Conservation (phyloP, 164 flowering plant genomes). For the Stephania cephalantha region DNA sequence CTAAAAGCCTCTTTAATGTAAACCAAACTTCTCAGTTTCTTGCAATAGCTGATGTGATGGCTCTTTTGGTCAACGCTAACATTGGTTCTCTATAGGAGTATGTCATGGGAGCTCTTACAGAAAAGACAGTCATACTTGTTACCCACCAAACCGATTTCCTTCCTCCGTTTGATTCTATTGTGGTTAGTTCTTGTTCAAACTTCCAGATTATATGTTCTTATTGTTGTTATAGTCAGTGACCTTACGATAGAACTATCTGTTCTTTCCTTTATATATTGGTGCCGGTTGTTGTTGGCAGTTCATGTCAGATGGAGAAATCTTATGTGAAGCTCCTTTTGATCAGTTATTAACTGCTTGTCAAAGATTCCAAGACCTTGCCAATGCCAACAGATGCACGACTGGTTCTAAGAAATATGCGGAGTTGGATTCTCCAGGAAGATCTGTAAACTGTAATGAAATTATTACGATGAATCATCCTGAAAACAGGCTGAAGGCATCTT, state of each 20-base stretch:
- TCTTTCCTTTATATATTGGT: not conserved
- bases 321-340: slow-evolving; percentile 39
- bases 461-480: slow-evolving; percentile 22
- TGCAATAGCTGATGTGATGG: slow-evolving; percentile 17
- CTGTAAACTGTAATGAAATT: slow-evolving; percentile 22
- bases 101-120: slow-evolving; percentile 58
- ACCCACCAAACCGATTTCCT: slow-evolving; percentile 95
- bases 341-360: slow-evolving; percentile 38
- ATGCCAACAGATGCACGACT: slow-evolving; percentile 57
- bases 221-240: not conserved
- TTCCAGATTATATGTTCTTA: not conserved
- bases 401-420: slow-evolving; percentile 33
- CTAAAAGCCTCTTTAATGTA: slow-evolving; percentile 65
- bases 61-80: slow-evolving; percentile 9
- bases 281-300: slow-evolving; percentile 36
- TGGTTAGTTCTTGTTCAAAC: slow-evolving; percentile 46
- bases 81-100: slow-evolving; percentile 46
- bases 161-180: slow-evolving; percentile 60
- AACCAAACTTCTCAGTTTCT: not conserved
- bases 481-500: slow-evolving; percentile 21
- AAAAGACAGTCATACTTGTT: slow-evolving; percentile 73
- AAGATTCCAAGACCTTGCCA: slow-evolving; percentile 60
- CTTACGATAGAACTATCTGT: not conserved
- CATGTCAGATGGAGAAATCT: slow-evolving; percentile 55
- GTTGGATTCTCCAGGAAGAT: slow-evolving; percentile 18